phyloP scores from a whole-genome alignment of 345 rosid species.

The Eucalyptus sideroxylon region DNA sequence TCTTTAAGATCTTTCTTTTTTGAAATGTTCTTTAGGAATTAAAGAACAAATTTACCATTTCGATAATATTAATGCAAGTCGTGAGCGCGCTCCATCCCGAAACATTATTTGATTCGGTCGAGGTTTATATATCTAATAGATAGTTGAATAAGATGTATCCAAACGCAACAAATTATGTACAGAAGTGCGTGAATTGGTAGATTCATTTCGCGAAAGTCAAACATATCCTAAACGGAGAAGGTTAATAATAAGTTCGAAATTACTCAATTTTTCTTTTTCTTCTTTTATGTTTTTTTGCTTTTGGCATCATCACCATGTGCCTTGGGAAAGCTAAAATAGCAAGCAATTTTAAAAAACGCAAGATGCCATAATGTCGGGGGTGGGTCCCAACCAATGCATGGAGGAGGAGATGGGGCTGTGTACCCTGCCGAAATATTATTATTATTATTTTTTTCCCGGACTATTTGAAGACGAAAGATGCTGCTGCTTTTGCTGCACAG shows the following conservation, averaged over 20 bases:
- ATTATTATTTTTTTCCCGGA: not conserved
- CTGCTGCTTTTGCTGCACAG: not conserved
- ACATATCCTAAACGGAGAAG: not conserved
- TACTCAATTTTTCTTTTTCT: not conserved
- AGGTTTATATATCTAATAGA: accelerated
- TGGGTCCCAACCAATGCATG: not conserved
- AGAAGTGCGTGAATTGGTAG: not conserved
- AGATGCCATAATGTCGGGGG: not conserved
- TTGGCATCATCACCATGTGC: not conserved
- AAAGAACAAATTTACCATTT: not conserved
- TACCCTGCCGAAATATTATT: no score
- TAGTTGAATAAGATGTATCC: not conserved
- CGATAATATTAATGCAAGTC: accelerated
- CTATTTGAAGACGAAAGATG: not conserved
- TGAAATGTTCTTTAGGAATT: not conserved
- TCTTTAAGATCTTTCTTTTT: not conserved
- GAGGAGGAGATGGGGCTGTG: no score
- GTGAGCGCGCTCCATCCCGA: accelerated
- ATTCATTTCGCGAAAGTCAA: not conserved
- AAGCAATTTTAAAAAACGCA: not conserved
- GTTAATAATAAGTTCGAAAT: not conserved
- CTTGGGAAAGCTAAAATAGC: not conserved
- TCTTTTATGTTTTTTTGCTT: accelerated
- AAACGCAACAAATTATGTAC: not conserved
- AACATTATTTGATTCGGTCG: accelerated